Evolutionary conservation across 768 basidiomycete species (phyloP).

Genomic region (Clitopilus hobsonii): DNA sequence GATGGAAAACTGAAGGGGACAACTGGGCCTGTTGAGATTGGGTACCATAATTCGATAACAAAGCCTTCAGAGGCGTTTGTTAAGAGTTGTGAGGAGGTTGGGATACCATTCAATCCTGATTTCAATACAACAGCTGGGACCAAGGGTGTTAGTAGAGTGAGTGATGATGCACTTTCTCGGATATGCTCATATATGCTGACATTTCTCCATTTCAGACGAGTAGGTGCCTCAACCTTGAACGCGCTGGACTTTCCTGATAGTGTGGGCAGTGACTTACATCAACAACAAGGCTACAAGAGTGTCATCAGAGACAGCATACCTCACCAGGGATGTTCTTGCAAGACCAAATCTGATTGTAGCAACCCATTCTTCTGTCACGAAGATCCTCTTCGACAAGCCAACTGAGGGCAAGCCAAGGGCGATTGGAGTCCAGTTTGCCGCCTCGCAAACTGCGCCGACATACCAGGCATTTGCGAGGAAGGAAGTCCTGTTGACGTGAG

Average conservation of each 20-base stretch:
- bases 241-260: not conserved
- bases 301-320: constrained; percentile 58
- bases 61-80: constrained; percentile 40
- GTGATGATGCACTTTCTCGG: constrained; percentile 9
- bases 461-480: constrained; percentile 44
- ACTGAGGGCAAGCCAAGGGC: constrained; percentile 33
- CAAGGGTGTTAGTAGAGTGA: constrained; percentile 49
- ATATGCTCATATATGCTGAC: not conserved
- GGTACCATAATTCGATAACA: constrained; percentile 42
- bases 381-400: constrained; percentile 38
- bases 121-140: constrained; percentile 54
- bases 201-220: constrained; percentile 25
- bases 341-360: constrained; percentile 59
- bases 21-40: constrained; percentile 48
- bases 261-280: constrained; percentile 59
- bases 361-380: constrained; percentile 47
- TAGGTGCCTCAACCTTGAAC: constrained; percentile 10
- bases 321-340: constrained; percentile 53
- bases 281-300: constrained; percentile 44
- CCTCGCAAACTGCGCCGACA: constrained; percentile 22
- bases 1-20: constrained; percentile 39
- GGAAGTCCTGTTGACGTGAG: constrained; percentile 57
- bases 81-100: constrained; percentile 42
- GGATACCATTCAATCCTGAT: constrained; percentile 49
- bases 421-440: constrained; percentile 52